A percentile compares a stretch with the other conserved stretches of the same genome.
phyloP scores from a whole-genome alignment of 2,329 filamentous ascomycete genomes.

The Pestalotiopsis sp. region DNA sequence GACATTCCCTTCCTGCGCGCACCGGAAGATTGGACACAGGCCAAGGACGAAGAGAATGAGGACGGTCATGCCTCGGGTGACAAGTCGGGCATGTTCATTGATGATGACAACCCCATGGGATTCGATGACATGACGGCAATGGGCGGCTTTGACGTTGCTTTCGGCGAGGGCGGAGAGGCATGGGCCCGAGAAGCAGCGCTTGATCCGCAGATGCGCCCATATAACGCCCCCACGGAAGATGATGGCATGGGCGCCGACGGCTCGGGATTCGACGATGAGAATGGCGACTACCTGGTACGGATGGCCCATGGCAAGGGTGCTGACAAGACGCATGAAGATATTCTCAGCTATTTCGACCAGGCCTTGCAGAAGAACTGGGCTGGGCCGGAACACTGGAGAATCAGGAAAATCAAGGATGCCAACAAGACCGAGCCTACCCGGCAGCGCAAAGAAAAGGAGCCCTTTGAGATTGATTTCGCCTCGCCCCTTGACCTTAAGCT shows the following conservation, averaged over 20 bases:
- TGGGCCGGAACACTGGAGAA: constrained; percentile 98
- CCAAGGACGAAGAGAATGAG: constrained; percentile 64
- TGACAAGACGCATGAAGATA: constrained; percentile 83
- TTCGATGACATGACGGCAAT: constrained; percentile 79
- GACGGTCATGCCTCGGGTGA: constrained; percentile 59
- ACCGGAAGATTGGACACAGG: constrained; percentile 80
- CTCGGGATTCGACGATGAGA: constrained; percentile 63
- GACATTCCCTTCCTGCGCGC: constrained; percentile 93
- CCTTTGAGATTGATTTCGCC: constrained; percentile 90
- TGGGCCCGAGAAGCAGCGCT: constrained; percentile 91
- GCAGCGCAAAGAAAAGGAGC: constrained; percentile 91
- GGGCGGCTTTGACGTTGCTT: constrained; percentile 78
- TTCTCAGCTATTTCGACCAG: constrained; percentile 97
- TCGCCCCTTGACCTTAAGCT: constrained; percentile 72
- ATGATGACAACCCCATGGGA: constrained; percentile 81
- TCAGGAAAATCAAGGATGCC: constrained; percentile 84
- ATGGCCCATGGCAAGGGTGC: constrained; percentile 69
- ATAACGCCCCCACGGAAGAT: constrained; percentile 63
- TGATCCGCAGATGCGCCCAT: constrained; percentile 83
- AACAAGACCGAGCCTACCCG: constrained; percentile 65
- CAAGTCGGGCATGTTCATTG: constrained; percentile 80
- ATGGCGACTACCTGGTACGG: constrained; percentile 78
- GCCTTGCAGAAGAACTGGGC: constrained; percentile 97
- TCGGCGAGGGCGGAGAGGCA: constrained; percentile 93
- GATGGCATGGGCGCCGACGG: constrained; percentile 58